These are phyloP conservation scores for Nothophaeocryptopus gaeumannii DNA, from an alignment of 2,329 filamentous ascomycete species.

Conservation along the genomic window DNA sequence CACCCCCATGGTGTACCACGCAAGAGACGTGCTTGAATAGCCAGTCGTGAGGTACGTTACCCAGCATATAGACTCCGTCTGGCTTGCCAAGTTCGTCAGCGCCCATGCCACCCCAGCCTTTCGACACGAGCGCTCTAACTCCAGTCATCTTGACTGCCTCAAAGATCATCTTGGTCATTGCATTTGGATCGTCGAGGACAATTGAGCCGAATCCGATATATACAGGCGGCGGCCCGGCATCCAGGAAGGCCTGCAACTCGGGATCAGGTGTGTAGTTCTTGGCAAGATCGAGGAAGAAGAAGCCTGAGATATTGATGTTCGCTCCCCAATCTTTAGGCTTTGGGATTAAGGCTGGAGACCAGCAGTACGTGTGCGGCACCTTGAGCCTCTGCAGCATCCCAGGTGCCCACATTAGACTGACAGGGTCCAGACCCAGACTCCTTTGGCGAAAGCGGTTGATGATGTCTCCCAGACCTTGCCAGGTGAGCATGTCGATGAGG, in stretches of 20 bases:
- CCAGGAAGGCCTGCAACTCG: constrained; percentile 65
- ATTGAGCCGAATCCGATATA: constrained; percentile 85
- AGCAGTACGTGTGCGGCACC: constrained; percentile 88
- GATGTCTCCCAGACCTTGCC: constrained; percentile 86
- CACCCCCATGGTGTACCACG: constrained; percentile 60
- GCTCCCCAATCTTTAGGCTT: constrained; percentile 74
- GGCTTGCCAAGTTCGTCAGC: constrained; percentile 39
- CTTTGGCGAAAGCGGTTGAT: constrained; percentile 83
- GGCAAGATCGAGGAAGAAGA: constrained; percentile 70
- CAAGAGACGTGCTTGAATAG: constrained; percentile 55
- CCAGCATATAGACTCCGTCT: constrained; percentile 50
- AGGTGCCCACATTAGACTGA: constrained; percentile 80
- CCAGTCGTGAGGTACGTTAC: constrained; percentile 59
- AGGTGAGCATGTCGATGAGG: constrained; percentile 86
- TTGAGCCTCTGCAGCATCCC: constrained; percentile 71
- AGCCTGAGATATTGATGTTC: constrained; percentile 71
- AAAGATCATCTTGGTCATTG: constrained; percentile 68
- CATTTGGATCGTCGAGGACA: constrained; percentile 72
- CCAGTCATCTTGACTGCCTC: constrained; percentile 60
- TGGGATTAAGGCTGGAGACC: constrained; percentile 77
- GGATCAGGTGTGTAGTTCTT: constrained; percentile 64
- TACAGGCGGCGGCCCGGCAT: constrained; percentile 66
- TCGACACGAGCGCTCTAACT: constrained; percentile 53
- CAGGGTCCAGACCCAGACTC: constrained; percentile 69
- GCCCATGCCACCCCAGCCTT: constrained; percentile 53